Evolutionary conservation across 306 rosid species (phyloP).

Genomic region (Vigna mungo): DNA sequence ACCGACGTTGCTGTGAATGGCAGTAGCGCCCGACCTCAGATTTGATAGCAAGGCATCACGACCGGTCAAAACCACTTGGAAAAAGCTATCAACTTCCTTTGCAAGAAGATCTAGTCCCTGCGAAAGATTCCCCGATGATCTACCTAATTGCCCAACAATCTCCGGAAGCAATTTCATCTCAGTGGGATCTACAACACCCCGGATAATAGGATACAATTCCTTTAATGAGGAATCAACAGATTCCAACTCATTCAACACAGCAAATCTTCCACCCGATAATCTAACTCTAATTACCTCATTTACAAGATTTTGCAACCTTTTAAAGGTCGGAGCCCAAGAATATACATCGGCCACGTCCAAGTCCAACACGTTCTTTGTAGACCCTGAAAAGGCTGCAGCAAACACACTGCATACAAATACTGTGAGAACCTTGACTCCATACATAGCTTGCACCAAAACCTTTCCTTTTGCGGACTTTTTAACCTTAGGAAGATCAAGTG

Average conservation of each 20-base stretch:
- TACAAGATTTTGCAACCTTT: constrained; percentile 63
- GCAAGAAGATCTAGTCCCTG: constrained; percentile 81
- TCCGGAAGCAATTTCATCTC: constrained; percentile 47
- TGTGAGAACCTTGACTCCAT: constrained; percentile 82
- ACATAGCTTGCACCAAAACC: constrained; percentile 85
- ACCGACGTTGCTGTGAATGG: constrained; percentile 36
- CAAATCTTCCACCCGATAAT: constrained; percentile 55
- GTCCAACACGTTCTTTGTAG: constrained; percentile 56
- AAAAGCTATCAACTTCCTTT: constrained; percentile 83
- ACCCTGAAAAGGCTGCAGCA: constrained; percentile 71
- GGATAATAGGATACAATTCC: constrained; percentile 69
- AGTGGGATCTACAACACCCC: constrained; percentile 50
- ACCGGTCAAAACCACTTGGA: constrained; percentile 70
- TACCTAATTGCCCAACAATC: constrained; percentile 55
- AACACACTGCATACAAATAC: constrained; percentile 76
- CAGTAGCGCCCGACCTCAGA: constrained; percentile 64
- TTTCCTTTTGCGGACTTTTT: constrained; percentile 86
- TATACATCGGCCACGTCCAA: constrained; percentile 60
- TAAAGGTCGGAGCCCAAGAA: constrained; percentile 78
- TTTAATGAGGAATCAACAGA: constrained; percentile 67
- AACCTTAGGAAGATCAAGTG: constrained; percentile 81
- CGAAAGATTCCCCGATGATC: constrained; percentile 59
- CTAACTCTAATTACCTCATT: constrained; percentile 63
- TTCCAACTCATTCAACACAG: constrained; percentile 70
- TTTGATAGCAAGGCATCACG: constrained; percentile 81